A percentile compares a stretch with the other conserved stretches of the same genome.
Conservation (phyloP, 2,329 filamentous ascomycete species). For the Pseudopyrenochaeta lycopersici region DNA sequence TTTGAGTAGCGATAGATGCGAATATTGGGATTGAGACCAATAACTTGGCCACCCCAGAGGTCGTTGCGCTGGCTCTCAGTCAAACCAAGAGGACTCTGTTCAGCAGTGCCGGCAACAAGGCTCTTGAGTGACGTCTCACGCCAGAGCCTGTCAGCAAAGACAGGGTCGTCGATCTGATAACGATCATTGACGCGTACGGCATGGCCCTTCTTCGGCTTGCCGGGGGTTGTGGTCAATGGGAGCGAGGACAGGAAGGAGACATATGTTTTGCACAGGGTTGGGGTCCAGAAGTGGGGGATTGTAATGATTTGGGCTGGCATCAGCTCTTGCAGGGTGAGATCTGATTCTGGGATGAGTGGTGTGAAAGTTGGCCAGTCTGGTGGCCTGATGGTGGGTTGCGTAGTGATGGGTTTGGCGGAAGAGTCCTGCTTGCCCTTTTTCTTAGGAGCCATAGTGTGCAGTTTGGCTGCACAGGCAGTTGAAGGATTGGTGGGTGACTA, state of each 20-base stretch:
- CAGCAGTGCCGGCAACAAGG: slow-evolving; percentile 53
- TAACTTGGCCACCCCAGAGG: slow-evolving; percentile 79
- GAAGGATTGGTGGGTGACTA: too few relatives aligned
- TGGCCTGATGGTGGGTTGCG: slow-evolving; percentile 22
- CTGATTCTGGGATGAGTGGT: slow-evolving; percentile 71
- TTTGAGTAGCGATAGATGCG: slow-evolving; percentile 86
- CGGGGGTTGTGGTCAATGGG: slow-evolving; percentile 79
- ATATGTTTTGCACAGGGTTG: slow-evolving; percentile 77
- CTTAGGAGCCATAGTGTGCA: slow-evolving; percentile 40
- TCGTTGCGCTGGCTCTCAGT: slow-evolving; percentile 43
- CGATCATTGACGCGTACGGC: slow-evolving; percentile 89
- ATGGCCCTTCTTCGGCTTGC: slow-evolving; percentile 79
- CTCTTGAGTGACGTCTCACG: slow-evolving; percentile 76
- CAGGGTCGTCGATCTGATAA: slow-evolving; percentile 79
- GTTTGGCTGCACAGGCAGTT: neutral
- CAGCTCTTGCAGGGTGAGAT: slow-evolving; percentile 68
- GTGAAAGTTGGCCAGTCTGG: slow-evolving; percentile 77
- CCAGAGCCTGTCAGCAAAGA: slow-evolving; percentile 81
- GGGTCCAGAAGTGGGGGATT: slow-evolving; percentile 77
- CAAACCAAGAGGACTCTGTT: slow-evolving; percentile 43
- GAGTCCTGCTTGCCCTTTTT: slow-evolving; percentile 30
- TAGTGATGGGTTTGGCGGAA: neutral
- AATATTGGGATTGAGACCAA: slow-evolving; percentile 90
- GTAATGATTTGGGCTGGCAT: slow-evolving; percentile 75
- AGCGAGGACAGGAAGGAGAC: slow-evolving; percentile 75